These are phyloP conservation scores for Fusarium sp. DNA, from an alignment of 2,329 filamentous ascomycete species.

Conservation along the genomic window DNA sequence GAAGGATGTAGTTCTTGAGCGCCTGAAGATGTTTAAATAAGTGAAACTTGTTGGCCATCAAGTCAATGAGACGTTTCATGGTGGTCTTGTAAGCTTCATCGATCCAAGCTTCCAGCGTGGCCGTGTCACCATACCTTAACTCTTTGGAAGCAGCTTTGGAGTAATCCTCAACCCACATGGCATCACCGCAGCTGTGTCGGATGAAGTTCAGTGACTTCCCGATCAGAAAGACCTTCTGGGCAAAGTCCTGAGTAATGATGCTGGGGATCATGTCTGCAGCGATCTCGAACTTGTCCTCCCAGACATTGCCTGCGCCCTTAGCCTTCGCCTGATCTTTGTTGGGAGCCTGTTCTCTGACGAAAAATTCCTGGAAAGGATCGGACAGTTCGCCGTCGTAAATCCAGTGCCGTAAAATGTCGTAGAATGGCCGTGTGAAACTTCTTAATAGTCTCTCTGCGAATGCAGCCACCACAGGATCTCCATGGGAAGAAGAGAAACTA, in stretches of 20 bases:
- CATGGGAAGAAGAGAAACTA: constrained; percentile 90
- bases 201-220: constrained; percentile 99
- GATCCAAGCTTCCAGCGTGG: constrained; percentile 90
- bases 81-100: constrained; percentile 98
- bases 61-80: constrained; percentile 91
- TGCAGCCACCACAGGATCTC: constrained; percentile 91
- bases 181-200: constrained; percentile 92
- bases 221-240: constrained; percentile 95
- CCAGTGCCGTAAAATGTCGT: constrained; percentile 95
- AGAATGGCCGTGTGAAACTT: constrained; percentile 93
- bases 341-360: constrained; percentile 83
- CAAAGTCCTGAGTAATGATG: constrained; percentile 93
- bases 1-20: constrained; percentile 91
- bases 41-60: constrained; percentile 96
- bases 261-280: constrained; percentile 88
- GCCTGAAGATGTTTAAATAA: constrained; percentile 92
- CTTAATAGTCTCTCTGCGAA: constrained; percentile 91
- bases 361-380: constrained; percentile 97
- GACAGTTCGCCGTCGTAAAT: constrained; percentile 98
- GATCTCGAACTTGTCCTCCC: constrained; percentile 97
- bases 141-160: constrained; percentile 94
- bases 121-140: constrained; percentile 91
- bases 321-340: constrained; percentile 62
- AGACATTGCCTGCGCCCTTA: constrained; percentile 85
- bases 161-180: constrained; percentile 94